phyloP scores from a whole-genome alignment of 2,329 filamentous ascomycete genomes.

The Aspergillus ruber region DNA sequence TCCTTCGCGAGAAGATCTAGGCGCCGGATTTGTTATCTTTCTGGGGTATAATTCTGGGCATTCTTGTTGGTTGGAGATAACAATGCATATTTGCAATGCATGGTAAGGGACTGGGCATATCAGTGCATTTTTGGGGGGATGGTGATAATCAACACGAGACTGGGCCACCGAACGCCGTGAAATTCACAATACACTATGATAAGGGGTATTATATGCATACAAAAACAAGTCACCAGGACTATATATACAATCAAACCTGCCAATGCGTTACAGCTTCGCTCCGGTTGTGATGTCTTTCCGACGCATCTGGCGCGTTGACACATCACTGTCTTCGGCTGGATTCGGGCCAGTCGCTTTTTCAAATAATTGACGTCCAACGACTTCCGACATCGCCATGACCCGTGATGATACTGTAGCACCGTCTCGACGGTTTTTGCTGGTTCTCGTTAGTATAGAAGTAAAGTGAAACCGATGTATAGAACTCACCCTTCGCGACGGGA shows the following conservation, averaged over 20 bases:
- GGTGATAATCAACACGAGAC: background rate
- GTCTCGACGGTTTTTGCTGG: slow-evolving; percentile 80
- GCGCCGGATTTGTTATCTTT: background rate
- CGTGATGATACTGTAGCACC: slow-evolving; percentile 79
- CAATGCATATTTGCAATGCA: background rate
- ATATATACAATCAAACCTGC: background rate
- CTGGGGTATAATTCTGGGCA: background rate
- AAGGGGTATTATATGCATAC: too few species aligned
- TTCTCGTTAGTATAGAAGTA: slow-evolving; percentile 1
- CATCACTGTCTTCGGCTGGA: slow-evolving; percentile 19
- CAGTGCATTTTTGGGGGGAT: background rate
- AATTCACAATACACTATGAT: too few species aligned
- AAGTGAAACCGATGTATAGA: background rate
- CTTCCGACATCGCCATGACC: slow-evolving; percentile 70
- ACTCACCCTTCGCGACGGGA: slow-evolving; percentile 69
- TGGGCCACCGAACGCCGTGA: too few species aligned
- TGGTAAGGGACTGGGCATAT: background rate
- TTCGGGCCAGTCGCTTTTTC: slow-evolving; percentile 23
- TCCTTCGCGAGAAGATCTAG: background rate
- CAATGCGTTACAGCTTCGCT: slow-evolving; percentile 21
- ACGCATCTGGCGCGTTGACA: slow-evolving; percentile 31
- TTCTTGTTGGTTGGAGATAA: background rate
- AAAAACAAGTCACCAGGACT: too few species aligned
- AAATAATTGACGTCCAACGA: slow-evolving; percentile 65
- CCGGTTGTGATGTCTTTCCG: slow-evolving; percentile 31